Conservation (phyloP, 2,329 filamentous ascomycete species). For the Fusarium scirpi region DNA sequence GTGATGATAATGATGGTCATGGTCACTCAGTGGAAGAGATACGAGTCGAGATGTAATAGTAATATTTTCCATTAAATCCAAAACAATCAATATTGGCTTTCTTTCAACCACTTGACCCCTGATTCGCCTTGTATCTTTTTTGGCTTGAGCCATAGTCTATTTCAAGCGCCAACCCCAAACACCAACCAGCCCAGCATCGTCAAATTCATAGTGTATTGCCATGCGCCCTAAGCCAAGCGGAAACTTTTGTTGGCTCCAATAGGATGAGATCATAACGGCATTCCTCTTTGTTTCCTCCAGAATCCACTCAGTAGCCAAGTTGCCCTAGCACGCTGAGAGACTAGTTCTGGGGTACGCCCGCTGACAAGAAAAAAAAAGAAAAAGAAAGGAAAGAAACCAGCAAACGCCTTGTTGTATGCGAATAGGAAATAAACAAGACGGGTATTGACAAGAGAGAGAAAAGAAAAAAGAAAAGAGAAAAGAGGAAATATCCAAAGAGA, state of each 20-base stretch:
- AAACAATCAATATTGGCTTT: slow-evolving; percentile 7
- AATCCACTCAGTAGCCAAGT: slow-evolving; percentile 15
- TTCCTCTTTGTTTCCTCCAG: slow-evolving; percentile 27
- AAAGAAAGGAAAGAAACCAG: neutral
- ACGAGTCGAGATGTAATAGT: neutral
- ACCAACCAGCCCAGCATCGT: slow-evolving; percentile 26
- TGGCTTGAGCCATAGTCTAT: slow-evolving; percentile 46
- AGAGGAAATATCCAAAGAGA: slow-evolving; percentile 17
- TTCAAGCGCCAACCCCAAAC: slow-evolving; percentile 36
- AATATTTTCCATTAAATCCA: slow-evolving; percentile 21
- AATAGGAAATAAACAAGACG: slow-evolving; percentile 3
- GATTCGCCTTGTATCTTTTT: slow-evolving; percentile 29
- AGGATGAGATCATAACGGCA: slow-evolving; percentile 29
- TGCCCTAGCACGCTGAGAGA: slow-evolving; percentile 4
- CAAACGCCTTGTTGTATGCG: slow-evolving; percentile 31
- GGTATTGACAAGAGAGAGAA: slow-evolving; percentile 10
- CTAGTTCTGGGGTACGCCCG: slow-evolving; percentile 2
- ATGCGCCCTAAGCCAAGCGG: slow-evolving; percentile 40
- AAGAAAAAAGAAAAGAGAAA: slow-evolving; percentile 8
- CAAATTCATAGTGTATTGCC: slow-evolving; percentile 32
- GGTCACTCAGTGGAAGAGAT: neutral
- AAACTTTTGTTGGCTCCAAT: slow-evolving; percentile 31
- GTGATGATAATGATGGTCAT: neutral
- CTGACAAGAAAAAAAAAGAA: slow-evolving; percentile 12
- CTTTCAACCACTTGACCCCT: slow-evolving; percentile 14